Base-by-base conservation (phyloP, 192 early-diverging fungal genomes). In the Coemansia sp. region DNA sequence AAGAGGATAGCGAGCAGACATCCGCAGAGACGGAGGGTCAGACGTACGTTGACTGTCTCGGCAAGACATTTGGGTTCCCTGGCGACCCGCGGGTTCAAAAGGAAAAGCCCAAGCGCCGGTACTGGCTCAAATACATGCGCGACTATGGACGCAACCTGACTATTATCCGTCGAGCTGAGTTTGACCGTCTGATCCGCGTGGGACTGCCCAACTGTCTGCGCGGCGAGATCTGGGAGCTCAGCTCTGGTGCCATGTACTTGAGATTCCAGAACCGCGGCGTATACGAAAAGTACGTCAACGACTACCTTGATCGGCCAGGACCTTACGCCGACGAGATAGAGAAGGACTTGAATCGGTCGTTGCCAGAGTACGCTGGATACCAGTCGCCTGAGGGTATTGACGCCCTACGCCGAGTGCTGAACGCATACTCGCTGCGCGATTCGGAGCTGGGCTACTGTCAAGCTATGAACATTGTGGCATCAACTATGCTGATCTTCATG, bases 401-500 rank as follows among this genome's bases (percentile, higher is more conserved):
- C 41, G 89, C 93, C 4, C 82, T 99, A 45, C 90, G 98, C n/a
- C 88, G 95, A 18, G 96, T 98, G 27, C 81, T 99, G 43, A 91
- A 90, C 61, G 91, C 92, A 2, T 94, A 94, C 69, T 85, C 92
- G 18, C 89, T 89, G 87, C 89, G 88, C 62, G 88, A 93, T 63
- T 86, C 92, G 0, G 94, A 97, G 74, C 88, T 99, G 20, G 98
- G 98, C n/a, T 99, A 99, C 80, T 99, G 98, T 78, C 98, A 99
- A 75, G 96, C 98, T 3, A 99, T 99, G 98, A 99, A 99, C 78
- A 96, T 99, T 84, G 91, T 99, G 1, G 94, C 95, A 45, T 94
- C 92, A 30, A 92, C 95, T 0, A 83, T 99, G 68, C 82, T 99
- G 49, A 94, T 99, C 30, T 98, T 92, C 68, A 87, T 94, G 82